Evolutionary conservation across 192 early-diverging fungal species (phyloP).

Genomic region (Rhizophagus clarus): DNA sequence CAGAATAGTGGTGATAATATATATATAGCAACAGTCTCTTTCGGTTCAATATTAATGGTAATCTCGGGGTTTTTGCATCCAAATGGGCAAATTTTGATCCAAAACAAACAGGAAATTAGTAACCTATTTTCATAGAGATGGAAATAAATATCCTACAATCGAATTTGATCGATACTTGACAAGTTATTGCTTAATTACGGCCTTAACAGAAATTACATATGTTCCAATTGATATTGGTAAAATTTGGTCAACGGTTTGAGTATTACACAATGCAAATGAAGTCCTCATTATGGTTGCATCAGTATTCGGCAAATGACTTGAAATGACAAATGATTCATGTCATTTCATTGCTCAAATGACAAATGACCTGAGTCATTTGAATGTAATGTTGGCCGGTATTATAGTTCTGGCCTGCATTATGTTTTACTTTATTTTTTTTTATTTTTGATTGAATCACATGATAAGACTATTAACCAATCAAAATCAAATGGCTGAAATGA

Average conservation of each 20-base stretch:
- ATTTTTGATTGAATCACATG: too few relatives aligned
- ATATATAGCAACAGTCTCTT: neutral
- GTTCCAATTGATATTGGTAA: constrained; percentile 41
- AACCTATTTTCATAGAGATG: neutral
- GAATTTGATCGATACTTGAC: neutral
- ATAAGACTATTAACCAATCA: too few relatives aligned
- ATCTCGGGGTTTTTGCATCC: neutral
- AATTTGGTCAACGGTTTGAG: constrained; percentile 35
- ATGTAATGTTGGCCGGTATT: too few relatives aligned
- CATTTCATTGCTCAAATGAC: too few relatives aligned
- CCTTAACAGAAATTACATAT: constrained; percentile 29
- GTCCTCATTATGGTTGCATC: constrained; percentile 41
- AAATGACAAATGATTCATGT: too few relatives aligned
- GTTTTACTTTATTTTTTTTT: too few relatives aligned
- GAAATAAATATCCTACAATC: neutral
- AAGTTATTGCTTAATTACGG: neutral
- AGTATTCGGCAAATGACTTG: too few relatives aligned
- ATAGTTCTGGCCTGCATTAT: too few relatives aligned
- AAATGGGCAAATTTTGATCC: neutral
- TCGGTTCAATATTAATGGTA: neutral
- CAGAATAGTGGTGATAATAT: neutral
- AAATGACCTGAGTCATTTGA: too few relatives aligned
- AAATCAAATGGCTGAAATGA: too few relatives aligned
- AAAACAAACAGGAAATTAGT: neutral
- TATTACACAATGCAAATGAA: constrained; percentile 43